Evolutionary conservation across 169 alveolate genomes (phyloP).

Genomic region (Babesia gibsoni): DNA sequence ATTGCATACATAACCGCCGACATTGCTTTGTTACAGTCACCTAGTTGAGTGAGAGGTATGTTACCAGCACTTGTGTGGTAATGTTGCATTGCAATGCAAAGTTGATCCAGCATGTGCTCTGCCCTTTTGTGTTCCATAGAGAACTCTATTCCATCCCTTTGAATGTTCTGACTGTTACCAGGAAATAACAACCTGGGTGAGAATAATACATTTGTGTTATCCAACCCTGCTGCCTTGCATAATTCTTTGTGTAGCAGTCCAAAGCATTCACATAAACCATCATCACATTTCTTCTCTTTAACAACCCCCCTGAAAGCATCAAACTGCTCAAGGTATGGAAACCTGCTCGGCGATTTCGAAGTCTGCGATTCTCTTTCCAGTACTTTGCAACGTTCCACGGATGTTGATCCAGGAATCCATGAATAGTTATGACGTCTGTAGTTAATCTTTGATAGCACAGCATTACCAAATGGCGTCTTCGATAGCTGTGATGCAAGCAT

Average conservation of each 20-base stretch:
- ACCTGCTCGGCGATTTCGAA: neutral
- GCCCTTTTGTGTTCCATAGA: neutral
- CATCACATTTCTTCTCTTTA: neutral
- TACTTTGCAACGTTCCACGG: neutral
- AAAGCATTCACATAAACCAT: neutral
- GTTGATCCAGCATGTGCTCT: neutral
- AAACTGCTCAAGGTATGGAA: neutral
- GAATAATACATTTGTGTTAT: neutral
- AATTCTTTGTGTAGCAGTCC: neutral
- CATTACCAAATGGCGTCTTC: neutral
- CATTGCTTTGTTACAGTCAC: neutral
- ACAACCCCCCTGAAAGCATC: neutral
- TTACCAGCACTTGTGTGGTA: constrained; percentile 1
- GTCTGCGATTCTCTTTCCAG: neutral
- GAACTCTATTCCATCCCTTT: neutral
- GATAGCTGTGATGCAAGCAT: constrained; percentile 1
- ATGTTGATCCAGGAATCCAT: neutral
- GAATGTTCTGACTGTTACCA: neutral
- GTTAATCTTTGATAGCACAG: neutral
- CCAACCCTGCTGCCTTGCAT: constrained; percentile 5
- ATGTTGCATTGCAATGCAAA: constrained; percentile 1
- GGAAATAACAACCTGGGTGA: neutral
- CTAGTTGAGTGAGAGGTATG: neutral
- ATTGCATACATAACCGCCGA: neutral
- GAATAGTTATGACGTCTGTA: neutral